These are phyloP conservation scores for Dryas integrifolia DNA, from an alignment of 331 rosid genomes.

Conservation along the genomic window DNA sequence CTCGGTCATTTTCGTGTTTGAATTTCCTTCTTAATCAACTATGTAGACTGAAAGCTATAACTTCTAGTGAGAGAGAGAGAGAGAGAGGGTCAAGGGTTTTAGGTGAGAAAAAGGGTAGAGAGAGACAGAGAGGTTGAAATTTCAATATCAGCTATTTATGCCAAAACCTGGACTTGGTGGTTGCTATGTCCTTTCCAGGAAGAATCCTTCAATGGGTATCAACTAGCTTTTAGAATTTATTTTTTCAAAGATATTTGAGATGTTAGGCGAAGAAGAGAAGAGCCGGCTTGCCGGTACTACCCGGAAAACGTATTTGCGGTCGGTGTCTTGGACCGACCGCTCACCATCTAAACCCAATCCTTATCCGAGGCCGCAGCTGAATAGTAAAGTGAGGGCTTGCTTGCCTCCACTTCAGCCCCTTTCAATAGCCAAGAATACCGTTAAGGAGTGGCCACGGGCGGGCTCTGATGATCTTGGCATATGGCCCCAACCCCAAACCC, in stretches of 20 bases:
- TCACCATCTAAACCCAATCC: constrained; percentile 52
- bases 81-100: constrained; percentile 66
- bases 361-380: constrained; percentile 44
- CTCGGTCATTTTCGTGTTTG: constrained; percentile 52
- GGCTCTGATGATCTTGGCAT: constrained; percentile 89
- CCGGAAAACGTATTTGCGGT: constrained; percentile 61
- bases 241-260: constrained; percentile 28
- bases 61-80: constrained; percentile 31
- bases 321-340: constrained; percentile 84
- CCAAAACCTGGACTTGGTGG: constrained; percentile 20
- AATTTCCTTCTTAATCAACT: constrained; percentile 42
- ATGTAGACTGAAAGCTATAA: constrained; percentile 23
- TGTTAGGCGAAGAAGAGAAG: constrained; percentile 64
- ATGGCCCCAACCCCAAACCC: constrained; percentile 82
- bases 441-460: constrained; percentile 79
- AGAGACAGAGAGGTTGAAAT: constrained; percentile 29
- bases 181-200: constrained; percentile 32
- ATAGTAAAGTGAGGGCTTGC: constrained; percentile 47
- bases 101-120: constrained; percentile 51
- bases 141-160: constrained; percentile 40
- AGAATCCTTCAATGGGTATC: constrained; percentile 42
- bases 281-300: constrained; percentile 33
- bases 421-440: constrained; percentile 51
- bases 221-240: constrained; percentile 23
- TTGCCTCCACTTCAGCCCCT: constrained; percentile 88